Evolutionary conservation across 169 alveolate species (phyloP), one percentile per base, ranked within the genome.

Genomic region (Cryptosporidium sp.): DNA sequence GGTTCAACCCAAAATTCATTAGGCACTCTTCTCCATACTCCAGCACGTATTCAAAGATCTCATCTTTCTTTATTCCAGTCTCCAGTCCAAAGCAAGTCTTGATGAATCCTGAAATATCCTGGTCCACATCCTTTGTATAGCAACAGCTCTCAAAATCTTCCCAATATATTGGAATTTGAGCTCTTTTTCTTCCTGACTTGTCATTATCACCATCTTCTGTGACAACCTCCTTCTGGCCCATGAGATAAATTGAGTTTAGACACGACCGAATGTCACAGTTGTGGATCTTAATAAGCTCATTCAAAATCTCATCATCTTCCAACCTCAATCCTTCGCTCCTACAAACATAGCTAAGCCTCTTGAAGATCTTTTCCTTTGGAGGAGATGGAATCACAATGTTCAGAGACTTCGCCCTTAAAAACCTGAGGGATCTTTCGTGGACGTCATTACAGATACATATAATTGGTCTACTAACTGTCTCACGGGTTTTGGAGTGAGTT

Each of bases 391-490:
- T 84, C 69, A 93, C 86, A 58, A 91, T 84, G 29, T 70, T 92
- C 29, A 91, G 43, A 8, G 95, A 95, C 59, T 91, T 93, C 35
- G 92, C 91, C 80, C 93, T 89, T 35, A 94, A 69, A 61, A 85
- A 93, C 29, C 91, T 80, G 41, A 94, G 85, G 61, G 93, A 93
- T 45, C 84, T 93, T 9, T 94, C 93, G 85, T 94, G 92, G 48
- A 94, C 61, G 70, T 94, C 95, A 84, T 93, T 94, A 70, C 96
- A 94, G 21, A 94, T 91, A 68, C 94, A 94, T 21, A 94, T 86
- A 10, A 94, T 92, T 37, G 96, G 96, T 39, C 96, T 84, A 62
- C 86, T 93, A 5, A 94, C 94, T 69, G 85, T 84, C 23, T 93
- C 93, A 45, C 70, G 69, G 62, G 70, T 67, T 68, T 71, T 85